Conservation (phyloP, 2,329 filamentous ascomycete species). For the Ascochyta viciae-villosae region DNA sequence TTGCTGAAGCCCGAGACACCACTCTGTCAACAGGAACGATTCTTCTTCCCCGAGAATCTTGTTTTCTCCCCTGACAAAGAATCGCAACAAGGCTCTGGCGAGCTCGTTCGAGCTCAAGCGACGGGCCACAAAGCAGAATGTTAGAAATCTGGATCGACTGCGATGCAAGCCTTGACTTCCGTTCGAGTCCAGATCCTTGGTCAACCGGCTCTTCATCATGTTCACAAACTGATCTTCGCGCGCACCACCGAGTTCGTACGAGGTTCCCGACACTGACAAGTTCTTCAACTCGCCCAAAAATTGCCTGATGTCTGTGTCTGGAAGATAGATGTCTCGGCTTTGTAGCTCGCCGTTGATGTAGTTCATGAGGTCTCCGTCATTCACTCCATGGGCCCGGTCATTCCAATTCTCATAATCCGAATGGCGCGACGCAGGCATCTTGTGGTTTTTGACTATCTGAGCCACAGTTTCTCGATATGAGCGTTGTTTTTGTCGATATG, state of each 20-base stretch:
- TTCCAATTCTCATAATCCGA: neutral
- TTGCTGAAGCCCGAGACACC: slow-evolving; percentile 1
- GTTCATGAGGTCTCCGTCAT: neutral
- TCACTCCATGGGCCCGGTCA: neutral
- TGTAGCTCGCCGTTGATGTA: slow-evolving; percentile 1
- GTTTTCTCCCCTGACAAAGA: neutral
- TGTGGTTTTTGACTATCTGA: neutral
- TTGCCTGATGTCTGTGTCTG: neutral
- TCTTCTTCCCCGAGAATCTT: neutral
- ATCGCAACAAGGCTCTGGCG: neutral
- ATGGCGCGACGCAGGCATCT: neutral
- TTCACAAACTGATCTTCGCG: neutral
- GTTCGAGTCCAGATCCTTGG: neutral
- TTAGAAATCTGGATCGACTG: slow-evolving; percentile 6
- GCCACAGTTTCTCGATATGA: neutral
- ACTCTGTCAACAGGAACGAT: neutral
- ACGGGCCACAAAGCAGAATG: neutral
- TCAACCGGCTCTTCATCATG: neutral
- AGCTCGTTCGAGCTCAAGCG: neutral
- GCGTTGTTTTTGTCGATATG: too few species aligned
- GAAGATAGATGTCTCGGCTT: neutral
- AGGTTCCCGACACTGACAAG: neutral
- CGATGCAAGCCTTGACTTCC: neutral
- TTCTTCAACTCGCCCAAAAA: neutral
- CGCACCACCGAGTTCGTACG: neutral